phyloP scores from a whole-genome alignment of 2,329 filamentous ascomycete species.

The Teratosphaeriaceae sp. region DNA sequence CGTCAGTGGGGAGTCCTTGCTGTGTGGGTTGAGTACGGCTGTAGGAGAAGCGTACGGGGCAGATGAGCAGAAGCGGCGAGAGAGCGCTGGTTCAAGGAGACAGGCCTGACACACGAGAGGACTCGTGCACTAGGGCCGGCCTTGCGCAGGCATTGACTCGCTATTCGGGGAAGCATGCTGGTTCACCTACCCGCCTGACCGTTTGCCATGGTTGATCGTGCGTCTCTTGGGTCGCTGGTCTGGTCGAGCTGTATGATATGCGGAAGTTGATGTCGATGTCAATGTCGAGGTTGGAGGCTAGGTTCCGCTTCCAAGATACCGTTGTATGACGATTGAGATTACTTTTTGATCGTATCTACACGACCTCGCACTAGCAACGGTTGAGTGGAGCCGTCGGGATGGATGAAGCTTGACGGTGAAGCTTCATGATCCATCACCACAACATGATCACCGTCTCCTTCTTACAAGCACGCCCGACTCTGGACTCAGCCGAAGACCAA shows the following conservation, averaged over 20 bases:
- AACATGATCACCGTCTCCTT: background rate
- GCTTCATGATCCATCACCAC: background rate
- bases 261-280: background rate
- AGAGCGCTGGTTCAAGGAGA: background rate
- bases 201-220: background rate
- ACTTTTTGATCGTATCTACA: background rate
- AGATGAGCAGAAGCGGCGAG: background rate
- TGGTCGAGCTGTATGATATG: background rate
- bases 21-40: background rate
- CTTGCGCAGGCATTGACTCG: constrained; percentile 1
- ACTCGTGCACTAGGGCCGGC: background rate
- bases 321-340: background rate
- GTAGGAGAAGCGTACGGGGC: background rate
- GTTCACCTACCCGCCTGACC: constrained; percentile 3
- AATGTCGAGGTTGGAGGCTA: background rate
- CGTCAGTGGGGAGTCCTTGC: background rate
- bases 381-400: background rate
- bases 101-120: background rate
- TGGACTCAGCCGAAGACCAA: background rate
- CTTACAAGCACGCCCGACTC: background rate
- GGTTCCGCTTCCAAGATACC: no score
- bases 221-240: background rate
- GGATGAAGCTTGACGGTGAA: background rate
- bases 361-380: background rate
- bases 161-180: background rate